Base-by-base conservation (phyloP, 176 grass and related monocot species). In the Poa pratensis region DNA sequence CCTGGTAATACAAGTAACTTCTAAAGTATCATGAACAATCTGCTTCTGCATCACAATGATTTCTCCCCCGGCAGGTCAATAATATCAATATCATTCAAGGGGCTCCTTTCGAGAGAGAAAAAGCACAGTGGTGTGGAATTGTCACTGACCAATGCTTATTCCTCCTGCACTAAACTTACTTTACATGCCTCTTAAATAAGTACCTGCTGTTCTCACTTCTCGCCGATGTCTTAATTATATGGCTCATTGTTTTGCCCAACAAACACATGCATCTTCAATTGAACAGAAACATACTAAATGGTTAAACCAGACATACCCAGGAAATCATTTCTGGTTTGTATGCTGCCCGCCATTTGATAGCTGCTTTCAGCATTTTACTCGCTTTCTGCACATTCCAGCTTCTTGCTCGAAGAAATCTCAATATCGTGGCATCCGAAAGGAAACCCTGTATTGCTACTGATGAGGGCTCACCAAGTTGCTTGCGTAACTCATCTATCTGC, bases 401-500 rank as follows among this genome's bases (percentile, higher is more conserved):
- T 79, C 88, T 92, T 27, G 93, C 88, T 77, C 77, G 83, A 77
- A 95, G 93, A 75, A 88, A 90, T 83, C 90, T 85, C 1, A 78
- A 75, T 75, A 90, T 32, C 0, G 86, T 82, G 16, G 80, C 90
- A 95, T 92, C 83, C 19, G 86, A 90, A 84, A 90, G 89, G 80
- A 92, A 92, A 22, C 16, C 68, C 48, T 90, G 80, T 51, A 92
- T 83, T 34, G 27, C 77, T 87, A 49, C 34, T 22, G 86, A 85
- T 4, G 82, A 75, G 7, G 79, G 60, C 19, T 86, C 88, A 28
- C 85, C 84, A 48, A 86, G 76, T 11, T 90, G 84, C 23, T 84
- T 84, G 32, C 86, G 93, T 22, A 95, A 65, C 75, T 95, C 93
- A 90, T 84, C 86, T 79, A 95, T 89, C 93, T 95, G 73, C 62